Conservation (phyloP, 805 yeast species). For the Ogataea trehaloabstinens region DNA sequence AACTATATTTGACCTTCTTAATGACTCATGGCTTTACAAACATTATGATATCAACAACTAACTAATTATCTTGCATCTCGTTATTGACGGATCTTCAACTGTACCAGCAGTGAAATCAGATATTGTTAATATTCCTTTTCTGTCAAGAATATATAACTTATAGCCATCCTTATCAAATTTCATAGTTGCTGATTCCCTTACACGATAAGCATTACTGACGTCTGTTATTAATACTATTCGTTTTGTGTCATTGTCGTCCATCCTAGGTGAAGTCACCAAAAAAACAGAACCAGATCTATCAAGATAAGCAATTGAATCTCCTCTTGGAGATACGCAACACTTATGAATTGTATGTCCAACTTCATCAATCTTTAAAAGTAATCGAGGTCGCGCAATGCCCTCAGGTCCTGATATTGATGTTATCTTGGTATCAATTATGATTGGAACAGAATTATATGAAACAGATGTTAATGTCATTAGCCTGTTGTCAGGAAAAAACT, state of each 20-base stretch:
- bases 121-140: conserved; percentile 75
- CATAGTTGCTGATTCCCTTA: conserved; percentile 75
- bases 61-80: conserved; percentile 60
- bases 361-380: conserved; percentile 67
- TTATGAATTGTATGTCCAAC: conserved; percentile 78
- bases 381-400: conserved; percentile 55
- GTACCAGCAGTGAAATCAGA: conserved; percentile 88
- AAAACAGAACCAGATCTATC: conserved; percentile 77
- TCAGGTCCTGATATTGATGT: conserved; percentile 39
- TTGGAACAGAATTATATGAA: conserved; percentile 65
- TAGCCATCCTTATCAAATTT: conserved; percentile 81
- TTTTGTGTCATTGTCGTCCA: conserved; percentile 53
- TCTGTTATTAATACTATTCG: conserved; percentile 71
- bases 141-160: conserved; percentile 68
- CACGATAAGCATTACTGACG: conserved; percentile 71
- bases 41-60: conserved; percentile 19
- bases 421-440: conserved; percentile 63
- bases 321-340: conserved; percentile 76
- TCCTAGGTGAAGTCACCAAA: conserved; percentile 59
- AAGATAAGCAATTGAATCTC: conserved; percentile 79
- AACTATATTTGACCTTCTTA: conserved; percentile 31
- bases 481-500: conserved; percentile 66
- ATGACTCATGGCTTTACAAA: conserved; percentile 14
- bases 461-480: conserved; percentile 53
- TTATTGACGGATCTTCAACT: conserved; percentile 66